Evolutionary conservation across 441 rosid genomes (phyloP), one percentile per base, ranked within the genome.

Genomic region (Pelargonium australe): DNA sequence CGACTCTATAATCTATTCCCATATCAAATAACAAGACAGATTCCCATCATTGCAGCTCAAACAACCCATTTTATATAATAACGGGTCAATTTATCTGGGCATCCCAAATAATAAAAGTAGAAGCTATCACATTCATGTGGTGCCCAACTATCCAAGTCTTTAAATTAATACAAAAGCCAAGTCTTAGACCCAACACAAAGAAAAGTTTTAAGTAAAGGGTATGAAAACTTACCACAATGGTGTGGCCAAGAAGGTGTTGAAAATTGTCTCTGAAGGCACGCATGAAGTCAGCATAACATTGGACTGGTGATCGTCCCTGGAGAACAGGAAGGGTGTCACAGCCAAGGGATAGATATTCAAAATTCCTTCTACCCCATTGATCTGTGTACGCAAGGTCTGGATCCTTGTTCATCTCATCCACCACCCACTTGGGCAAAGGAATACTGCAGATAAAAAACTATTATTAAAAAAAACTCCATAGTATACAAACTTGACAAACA

Each of bases 321-420:
- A 85, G 63, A 61, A 85, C 80, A 68, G 86, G 89, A 47, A 85
- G 82, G 62, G 12, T 70, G 76, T 85, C 89, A 65, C 86, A 83
- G 55, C 89, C 86, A 45, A 85, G 71, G 70, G 89, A 83, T 66
- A 85, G 76, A 63, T 77, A 85, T 75, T 85, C 86, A 69, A 49
- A 67, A 67, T 76, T 85, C 71, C 84, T 80, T 76, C 83, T 81
- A 9, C 86, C 89, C 53, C 77, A 82, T 73, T 77, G 63, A 68
- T 85, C 86, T 47, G 78, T 70, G 70, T 75, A 80, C 40, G 81
- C 79, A 68, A 85, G 53, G 73, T 82, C 86, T 67, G 86, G 85
- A 74, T 85, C 70, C 68, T 73, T 82, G 51, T 79, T 62, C 31
- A 82, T 77, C 75, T 82, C 82, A 66, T 73, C 70, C 31, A 79